phyloP scores from a whole-genome alignment of 2,329 filamentous ascomycete genomes.

The Penicillium sp. region DNA sequence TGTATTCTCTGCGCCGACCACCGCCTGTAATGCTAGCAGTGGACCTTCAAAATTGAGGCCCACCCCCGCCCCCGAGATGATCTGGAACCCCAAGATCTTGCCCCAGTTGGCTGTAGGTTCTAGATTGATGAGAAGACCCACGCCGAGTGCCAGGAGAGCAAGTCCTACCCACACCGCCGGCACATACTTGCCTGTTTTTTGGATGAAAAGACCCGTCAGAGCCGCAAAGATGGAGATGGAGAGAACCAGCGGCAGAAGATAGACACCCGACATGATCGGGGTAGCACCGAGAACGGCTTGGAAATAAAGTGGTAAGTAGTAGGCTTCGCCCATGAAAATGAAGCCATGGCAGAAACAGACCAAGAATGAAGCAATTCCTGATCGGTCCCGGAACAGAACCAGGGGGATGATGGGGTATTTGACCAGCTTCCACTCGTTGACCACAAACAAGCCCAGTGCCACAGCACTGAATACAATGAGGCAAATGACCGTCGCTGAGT shows the following conservation, averaged over 20 bases:
- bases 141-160: conserved; percentile 55
- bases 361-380: conserved; percentile 59
- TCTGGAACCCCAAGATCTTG: conserved; percentile 42
- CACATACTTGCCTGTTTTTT: conserved; percentile 62
- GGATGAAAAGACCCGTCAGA: conserved; percentile 61
- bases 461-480: conserved; percentile 68
- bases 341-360: conserved; percentile 66
- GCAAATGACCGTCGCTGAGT: conserved; percentile 68
- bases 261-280: conserved; percentile 65
- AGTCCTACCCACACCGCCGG: conserved; percentile 55
- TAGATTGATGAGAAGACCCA: conserved; percentile 56
- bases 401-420: conserved; percentile 72
- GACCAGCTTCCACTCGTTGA: conserved; percentile 68
- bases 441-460: conserved; percentile 60
- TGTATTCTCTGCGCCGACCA: conserved; percentile 25
- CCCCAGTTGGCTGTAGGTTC: conserved; percentile 45
- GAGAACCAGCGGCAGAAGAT: conserved; percentile 63
- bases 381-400: conserved; percentile 59
- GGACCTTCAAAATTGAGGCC: conserved; percentile 56
- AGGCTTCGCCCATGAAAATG: conserved; percentile 67
- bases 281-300: conserved; percentile 63
- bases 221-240: conserved; percentile 59
- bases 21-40: conserved; percentile 52
- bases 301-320: conserved; percentile 75
- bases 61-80: conserved; percentile 52